phyloP scores from a whole-genome alignment of 768 basidiomycete species.

The Dictyophora rubrovolvata region DNA sequence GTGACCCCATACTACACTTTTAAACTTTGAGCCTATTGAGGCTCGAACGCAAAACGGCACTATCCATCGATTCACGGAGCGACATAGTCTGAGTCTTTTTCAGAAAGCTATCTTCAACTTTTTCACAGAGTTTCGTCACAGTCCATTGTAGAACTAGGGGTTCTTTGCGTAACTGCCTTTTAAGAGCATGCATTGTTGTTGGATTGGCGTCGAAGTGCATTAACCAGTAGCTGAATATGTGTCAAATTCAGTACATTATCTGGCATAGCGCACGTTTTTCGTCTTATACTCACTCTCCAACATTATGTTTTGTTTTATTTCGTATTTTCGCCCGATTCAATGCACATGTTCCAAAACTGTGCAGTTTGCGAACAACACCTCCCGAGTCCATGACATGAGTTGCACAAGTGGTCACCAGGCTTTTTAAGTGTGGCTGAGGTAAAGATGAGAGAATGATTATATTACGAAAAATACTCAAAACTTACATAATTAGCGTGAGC shows the following conservation, averaged over 20 bases:
- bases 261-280: too few species aligned
- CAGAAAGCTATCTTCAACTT: constrained; percentile 52
- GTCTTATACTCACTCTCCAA: constrained; percentile 68
- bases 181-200: constrained; percentile 51
- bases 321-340: constrained; percentile 68
- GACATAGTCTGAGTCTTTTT: neutral
- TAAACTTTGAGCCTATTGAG: too few species aligned
- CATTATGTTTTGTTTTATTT: constrained; percentile 41
- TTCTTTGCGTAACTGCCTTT: constrained; percentile 60
- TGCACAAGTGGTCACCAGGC: constrained; percentile 62
- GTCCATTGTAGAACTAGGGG: constrained; percentile 80
- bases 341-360: constrained; percentile 62
- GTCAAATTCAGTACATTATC: neutral
- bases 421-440: constrained; percentile 56
- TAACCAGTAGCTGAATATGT: constrained; percentile 65
- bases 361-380: constrained; percentile 72
- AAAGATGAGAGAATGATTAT: neutral
- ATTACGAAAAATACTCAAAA: constrained; percentile 8
- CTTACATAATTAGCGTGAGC: constrained; percentile 71
- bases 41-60: too few species aligned
- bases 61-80: neutral
- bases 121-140: constrained; percentile 66
- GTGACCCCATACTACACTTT: too few species aligned
- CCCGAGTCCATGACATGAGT: constrained; percentile 63
- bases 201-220: constrained; percentile 87